Evolutionary conservation across 805 yeast species (phyloP), one percentile per base, ranked within the genome.

Genomic region (Ogataea naganishii): DNA sequence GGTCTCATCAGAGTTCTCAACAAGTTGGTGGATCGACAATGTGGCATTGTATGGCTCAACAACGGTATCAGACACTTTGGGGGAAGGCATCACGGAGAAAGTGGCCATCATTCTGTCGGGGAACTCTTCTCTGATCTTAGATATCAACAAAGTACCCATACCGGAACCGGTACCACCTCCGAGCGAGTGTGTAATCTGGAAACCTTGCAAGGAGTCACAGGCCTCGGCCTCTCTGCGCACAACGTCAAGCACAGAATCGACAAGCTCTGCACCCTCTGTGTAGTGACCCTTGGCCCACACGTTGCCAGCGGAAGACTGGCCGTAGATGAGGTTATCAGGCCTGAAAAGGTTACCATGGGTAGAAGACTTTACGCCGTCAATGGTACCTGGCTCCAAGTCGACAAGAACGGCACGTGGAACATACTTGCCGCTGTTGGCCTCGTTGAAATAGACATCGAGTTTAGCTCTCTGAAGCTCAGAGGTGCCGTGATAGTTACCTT

Each of bases 111-210:
- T 86, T 66, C 95, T 75, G 60, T 86, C 96, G 30, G 94, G 89
- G 50, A 77, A 86, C 58, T 86, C 95, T 57, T 86, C 96, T 60
- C 88, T 75, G 51, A 86, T 80, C 54, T 79, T 80, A 36, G 86
- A 74, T 48, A 86, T 74, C 51, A 86, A 69, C 46, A 86, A 60
- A 26, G 96, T 86, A 55, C 96, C 96, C 85, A 86, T 77, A 60
- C 96, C 96, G 19, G 95, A 83, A 52, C 96, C 96, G 33, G 96
- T 86, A 66, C 96, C 96, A 62, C 96, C 86, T 51, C 86, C 86
- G 23, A 78, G 61, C 17, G 85, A 78, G 52, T 78, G 86, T 19
- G 85, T 66, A 53, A 86, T 79, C 63, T 86, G 96, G 75, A 86
- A 86, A 45, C 96, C 96, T 65, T 86, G 96, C 46, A 86, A 69